Conservation (phyloP, 2,329 filamentous ascomycete species). For the Juglanconis oblonga region DNA sequence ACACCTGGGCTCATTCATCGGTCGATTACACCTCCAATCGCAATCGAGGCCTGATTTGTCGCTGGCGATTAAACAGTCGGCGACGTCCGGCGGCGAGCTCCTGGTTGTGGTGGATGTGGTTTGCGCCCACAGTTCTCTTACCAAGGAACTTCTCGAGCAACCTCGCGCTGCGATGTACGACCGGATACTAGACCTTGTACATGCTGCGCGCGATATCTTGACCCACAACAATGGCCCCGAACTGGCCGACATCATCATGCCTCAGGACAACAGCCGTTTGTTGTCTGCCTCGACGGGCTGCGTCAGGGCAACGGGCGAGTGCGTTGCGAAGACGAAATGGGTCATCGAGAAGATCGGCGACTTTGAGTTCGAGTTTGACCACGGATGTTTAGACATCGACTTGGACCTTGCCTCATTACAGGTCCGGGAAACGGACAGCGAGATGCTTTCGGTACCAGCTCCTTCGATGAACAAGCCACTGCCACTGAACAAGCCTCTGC, state of each 20-base stretch:
- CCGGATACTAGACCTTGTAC: constrained; percentile 75
- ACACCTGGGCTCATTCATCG: constrained; percentile 89
- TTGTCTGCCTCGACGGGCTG: constrained; percentile 80
- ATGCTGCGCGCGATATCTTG: constrained; percentile 77
- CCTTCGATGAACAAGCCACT: constrained; percentile 36
- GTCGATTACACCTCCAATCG: constrained; percentile 84
- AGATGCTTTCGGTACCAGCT: constrained; percentile 30
- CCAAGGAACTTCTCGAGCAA: constrained; percentile 63
- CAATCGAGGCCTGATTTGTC: constrained; percentile 82
- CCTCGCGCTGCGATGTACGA: constrained; percentile 76
- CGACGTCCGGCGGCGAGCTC: constrained; percentile 75
- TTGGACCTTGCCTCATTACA: constrained; percentile 52
- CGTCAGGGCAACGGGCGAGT: constrained; percentile 87
- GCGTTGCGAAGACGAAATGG: constrained; percentile 79
- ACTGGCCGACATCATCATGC: constrained; percentile 75
- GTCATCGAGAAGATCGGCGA: constrained; percentile 88
- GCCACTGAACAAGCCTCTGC: constrained; percentile 65
- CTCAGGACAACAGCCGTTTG: constrained; percentile 72
- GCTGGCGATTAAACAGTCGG: constrained; percentile 77
- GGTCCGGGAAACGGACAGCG: constrained; percentile 33
- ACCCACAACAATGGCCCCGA: constrained; percentile 59
- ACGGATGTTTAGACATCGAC: constrained; percentile 53
- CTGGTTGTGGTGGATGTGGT: constrained; percentile 79
- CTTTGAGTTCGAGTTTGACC: constrained; percentile 78
- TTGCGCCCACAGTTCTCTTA: constrained; percentile 70